Evolutionary conservation across 176 grass and related monocot genomes (phyloP), one percentile per base, ranked within the genome.

Genomic region (Canna indica): DNA sequence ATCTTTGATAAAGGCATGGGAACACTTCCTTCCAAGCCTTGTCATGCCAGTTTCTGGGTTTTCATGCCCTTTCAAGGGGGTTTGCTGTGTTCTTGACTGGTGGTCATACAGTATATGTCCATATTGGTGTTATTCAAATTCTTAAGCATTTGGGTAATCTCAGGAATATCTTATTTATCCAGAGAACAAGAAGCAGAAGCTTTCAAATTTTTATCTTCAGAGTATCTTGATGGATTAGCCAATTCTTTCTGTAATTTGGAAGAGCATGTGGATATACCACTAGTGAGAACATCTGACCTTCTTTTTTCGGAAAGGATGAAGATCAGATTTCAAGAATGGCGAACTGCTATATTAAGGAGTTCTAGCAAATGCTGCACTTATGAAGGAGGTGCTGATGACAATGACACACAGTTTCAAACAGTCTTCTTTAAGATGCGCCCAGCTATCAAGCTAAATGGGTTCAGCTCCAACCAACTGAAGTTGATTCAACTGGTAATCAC

Each of bases 111-210:
- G 74, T 11, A 42, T 42, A 77, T 61, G 74, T 64, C 9, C 69
- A 81, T 65, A 32, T 34, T 45, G 50, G 32, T 70, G 71, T 31
- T 80, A 59, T 83, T 75, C 80, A 75, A 86, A 63, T 84, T 89
- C 84, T 84, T 95, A 95, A 70, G 73, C 69, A 80, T 84, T 85
- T 87, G 76, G 78, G 78, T 91, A 91, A 90, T 91, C 87, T 77
- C 85, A 91, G 92, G 92, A 96, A 81, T 96, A 86, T 85, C 88
- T 89, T 96, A 96, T 96, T 84, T 96, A 87, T 96, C 92, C 85
- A 96, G 88, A 91, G 83, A 85, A 81, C 88, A 89, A 91, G 88
- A 91, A 78, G 75, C 74, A 84, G 81, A 77, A 47, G 85, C 64
- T 29, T 45, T 86, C 53, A 47, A 85, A 58, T 81, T 77, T 75